Conservation (phyloP, 768 basidiomycete genomes). For the Serendipita sp. region DNA sequence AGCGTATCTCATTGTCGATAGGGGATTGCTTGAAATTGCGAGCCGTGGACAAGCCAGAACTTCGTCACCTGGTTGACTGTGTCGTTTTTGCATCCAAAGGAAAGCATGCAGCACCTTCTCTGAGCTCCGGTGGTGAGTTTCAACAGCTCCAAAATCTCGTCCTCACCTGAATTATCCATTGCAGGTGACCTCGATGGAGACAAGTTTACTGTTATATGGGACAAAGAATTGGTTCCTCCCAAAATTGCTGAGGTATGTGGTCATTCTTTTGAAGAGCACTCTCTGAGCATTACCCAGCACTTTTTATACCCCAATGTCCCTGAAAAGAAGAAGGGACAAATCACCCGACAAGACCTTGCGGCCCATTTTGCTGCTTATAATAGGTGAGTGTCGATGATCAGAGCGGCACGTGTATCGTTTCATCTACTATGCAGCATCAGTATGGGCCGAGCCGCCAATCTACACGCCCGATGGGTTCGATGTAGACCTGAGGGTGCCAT, state of each 20-base stretch:
- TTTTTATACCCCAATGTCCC: constrained; percentile 54
- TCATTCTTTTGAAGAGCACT: background rate
- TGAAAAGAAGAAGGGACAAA: constrained; percentile 30
- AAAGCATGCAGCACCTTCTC: constrained; percentile 45
- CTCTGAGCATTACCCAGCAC: constrained; percentile 24
- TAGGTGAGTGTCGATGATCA: constrained; percentile 23
- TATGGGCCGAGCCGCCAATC: constrained; percentile 37
- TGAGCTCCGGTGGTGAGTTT: constrained; percentile 51
- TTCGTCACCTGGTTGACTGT: constrained; percentile 48
- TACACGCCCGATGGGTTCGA: constrained; percentile 47
- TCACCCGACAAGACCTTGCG: constrained; percentile 43
- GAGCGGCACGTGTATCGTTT: background rate
- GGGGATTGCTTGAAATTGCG: constrained; percentile 51
- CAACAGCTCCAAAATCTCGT: constrained; percentile 29
- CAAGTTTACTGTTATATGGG: constrained; percentile 56
- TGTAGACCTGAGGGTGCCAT: constrained; percentile 39
- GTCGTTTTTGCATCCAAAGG: constrained; percentile 50
- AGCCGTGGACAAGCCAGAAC: constrained; percentile 33
- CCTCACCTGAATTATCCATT: background rate
- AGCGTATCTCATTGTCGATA: constrained; percentile 11
- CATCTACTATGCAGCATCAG: constrained; percentile 28
- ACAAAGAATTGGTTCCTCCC: constrained; percentile 41
- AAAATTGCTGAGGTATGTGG: constrained; percentile 34
- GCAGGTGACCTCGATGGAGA: constrained; percentile 29
- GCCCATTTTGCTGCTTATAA: constrained; percentile 52